Evolutionary conservation across 176 grass and related monocot genomes (phyloP).

Genomic region (Triticum aestivum): IWGSC_CS_RefSeq_v2.1 NC_057813.1:721856673-721857172

Average conservation of each 20-base stretch:
- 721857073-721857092: not conserved
- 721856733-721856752: conserved; percentile 87
- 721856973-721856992: not conserved
- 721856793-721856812: not conserved
- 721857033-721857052: not conserved
- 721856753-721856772: not conserved
- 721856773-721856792: not conserved
- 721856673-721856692: conserved; percentile 56
- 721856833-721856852: not conserved
- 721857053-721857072: not conserved
- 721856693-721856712: conserved; percentile 71
- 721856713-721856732: conserved; percentile 55
- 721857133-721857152: not conserved
- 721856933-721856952: conserved; percentile 58
- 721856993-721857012: not conserved
- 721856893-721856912: conserved; percentile 81
- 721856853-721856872: conserved; percentile 80
- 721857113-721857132: not conserved
- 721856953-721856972: not conserved
- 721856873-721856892: conserved; percentile 82
- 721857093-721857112: not conserved
- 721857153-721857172: not conserved
- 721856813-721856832: not conserved
- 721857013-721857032: not conserved
- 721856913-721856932: conserved; percentile 79